Percentiles rank a stretch among this genome's conserved stretches.
Conservation (phyloP, 2,329 filamentous ascomycete species). For the Aspergillus sp. region DNA sequence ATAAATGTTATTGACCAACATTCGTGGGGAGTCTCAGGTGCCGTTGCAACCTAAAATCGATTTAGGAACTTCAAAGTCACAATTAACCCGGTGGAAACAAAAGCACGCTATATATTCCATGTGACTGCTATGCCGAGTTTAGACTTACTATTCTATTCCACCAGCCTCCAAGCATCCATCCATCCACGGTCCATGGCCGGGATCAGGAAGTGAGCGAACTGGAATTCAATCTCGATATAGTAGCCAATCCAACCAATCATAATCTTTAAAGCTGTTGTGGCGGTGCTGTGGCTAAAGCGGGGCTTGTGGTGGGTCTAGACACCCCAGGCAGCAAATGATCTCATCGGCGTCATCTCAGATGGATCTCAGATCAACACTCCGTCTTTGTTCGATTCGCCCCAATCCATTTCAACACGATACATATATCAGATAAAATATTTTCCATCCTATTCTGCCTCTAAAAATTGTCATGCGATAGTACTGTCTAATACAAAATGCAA, state of each 20-base stretch:
- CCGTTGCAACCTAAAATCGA: too few relatives aligned
- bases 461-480: not conserved
- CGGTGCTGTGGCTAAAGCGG: not conserved
- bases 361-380: not conserved
- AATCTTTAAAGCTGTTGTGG: not conserved
- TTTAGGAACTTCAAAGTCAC: too few relatives aligned
- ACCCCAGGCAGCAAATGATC: not conserved
- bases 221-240: not conserved
- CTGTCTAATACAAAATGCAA: conserved; percentile 32
- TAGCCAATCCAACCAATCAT: not conserved
- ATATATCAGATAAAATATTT: not conserved
- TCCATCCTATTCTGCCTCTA: not conserved
- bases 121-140: too few relatives aligned
- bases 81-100: too few relatives aligned
- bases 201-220: not conserved
- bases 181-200: too few relatives aligned
- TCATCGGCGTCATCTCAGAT: not conserved
- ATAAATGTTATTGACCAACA: too few relatives aligned
- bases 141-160: too few relatives aligned
- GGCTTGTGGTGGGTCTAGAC: not conserved
- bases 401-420: not conserved
- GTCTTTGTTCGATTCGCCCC: not conserved
- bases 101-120: too few relatives aligned
- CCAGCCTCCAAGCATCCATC: too few relatives aligned
- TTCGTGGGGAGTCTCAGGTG: too few relatives aligned